phyloP scores from a whole-genome alignment of 257 asterid genomes.

The Solanum etuberosum region DNA sequence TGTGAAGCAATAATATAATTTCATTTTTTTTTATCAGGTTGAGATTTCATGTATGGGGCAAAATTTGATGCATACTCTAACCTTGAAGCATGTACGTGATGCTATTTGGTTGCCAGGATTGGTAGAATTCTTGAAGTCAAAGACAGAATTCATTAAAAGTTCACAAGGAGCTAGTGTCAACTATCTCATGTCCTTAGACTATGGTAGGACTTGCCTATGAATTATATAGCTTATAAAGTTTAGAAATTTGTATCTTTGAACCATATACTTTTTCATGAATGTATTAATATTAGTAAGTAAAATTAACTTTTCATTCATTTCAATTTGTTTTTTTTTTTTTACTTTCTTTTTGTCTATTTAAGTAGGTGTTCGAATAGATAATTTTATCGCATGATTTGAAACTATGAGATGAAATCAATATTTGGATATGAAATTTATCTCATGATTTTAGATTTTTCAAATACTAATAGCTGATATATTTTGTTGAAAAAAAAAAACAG shows the following conservation, averaged over 20 bases:
- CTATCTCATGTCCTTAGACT: conserved; percentile 10
- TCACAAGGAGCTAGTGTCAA: neutral
- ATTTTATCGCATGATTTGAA: too few species aligned
- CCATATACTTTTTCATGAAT: neutral
- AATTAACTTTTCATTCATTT: neutral
- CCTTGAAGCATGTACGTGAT: conserved; percentile 7
- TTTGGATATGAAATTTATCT: neutral
- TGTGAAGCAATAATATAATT: neutral
- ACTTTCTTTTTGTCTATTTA: neutral
- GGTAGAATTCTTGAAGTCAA: neutral
- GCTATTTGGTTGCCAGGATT: conserved; percentile 13
- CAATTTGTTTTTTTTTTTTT: neutral
- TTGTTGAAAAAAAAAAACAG: too few species aligned
- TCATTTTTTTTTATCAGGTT: neutral
- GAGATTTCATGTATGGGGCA: conserved; percentile 20
- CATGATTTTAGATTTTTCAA: too few species aligned
- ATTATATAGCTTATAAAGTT: neutral
- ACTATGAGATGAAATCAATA: neutral
- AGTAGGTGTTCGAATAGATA: neutral
- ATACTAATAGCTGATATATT: too few species aligned
- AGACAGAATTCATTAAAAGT: neutral
- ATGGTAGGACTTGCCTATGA: neutral
- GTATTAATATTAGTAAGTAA: neutral
- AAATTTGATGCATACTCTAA: neutral
- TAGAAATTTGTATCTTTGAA: neutral